phyloP scores from a whole-genome alignment of 768 basidiomycete genomes.

The Russula dissimulans region DNA sequence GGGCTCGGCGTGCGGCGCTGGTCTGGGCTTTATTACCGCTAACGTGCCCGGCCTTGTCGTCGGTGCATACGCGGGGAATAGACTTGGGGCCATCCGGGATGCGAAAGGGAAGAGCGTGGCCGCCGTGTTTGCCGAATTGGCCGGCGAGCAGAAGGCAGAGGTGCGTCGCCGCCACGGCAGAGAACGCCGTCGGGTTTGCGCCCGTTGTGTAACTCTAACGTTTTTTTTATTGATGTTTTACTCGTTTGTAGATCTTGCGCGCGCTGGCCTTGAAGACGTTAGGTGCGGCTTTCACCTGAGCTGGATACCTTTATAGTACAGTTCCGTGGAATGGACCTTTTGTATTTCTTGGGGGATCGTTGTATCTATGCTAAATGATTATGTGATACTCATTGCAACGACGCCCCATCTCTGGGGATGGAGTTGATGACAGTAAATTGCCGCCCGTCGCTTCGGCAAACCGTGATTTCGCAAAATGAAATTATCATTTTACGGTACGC shows the following conservation, averaged over 20 bases:
- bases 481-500: neutral
- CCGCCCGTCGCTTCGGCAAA: neutral
- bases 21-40: conserved; percentile 42
- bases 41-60: conserved; percentile 83
- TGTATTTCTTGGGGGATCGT: neutral
- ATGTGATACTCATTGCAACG: no score
- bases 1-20: conserved; percentile 62
- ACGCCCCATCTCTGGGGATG: no score
- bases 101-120: conserved; percentile 94
- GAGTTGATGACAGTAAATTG: neutral
- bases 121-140: conserved; percentile 72
- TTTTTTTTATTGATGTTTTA: no score
- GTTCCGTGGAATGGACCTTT: neutral
- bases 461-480: neutral
- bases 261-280: conserved; percentile 78
- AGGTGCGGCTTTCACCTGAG: conserved; percentile 42
- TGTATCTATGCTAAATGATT: no score
- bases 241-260: conserved; percentile 54
- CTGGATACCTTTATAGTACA: neutral
- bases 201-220: no score
- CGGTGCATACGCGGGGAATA: conserved; percentile 80
- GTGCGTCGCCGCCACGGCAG: conserved; percentile 31
- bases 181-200: no score
- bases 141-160: conserved; percentile 77
- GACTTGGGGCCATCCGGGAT: conserved; percentile 85